Base-by-base conservation (phyloP, 2,329 filamentous ascomycete genomes). In the Cryphonectria japonica region DNA sequence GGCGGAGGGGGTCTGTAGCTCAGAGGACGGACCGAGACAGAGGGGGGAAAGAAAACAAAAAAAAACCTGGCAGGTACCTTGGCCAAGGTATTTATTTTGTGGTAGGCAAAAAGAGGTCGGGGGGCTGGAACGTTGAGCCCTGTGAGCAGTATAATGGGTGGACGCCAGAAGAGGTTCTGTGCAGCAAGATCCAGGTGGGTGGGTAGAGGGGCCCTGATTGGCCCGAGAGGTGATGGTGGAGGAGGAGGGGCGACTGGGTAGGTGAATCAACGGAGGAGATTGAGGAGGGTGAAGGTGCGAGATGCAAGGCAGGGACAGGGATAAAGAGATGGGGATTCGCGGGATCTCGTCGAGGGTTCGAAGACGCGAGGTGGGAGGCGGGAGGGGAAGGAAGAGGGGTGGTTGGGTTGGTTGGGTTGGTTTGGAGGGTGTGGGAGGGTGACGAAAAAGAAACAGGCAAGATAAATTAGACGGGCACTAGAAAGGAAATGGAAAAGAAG, bases 11-110 rank as follows among this genome's bases (percentile, higher is more conserved):
- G 46, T 50, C 22, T 41, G 26, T 60, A 52, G 67, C 63, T 41
- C n/a, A 29, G 26, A 46, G 59, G 34, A 34, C 43, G 57, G 62
- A 66, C 32, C 6, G 26, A n/a, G 60, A 37, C 60, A 61, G 14
- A 11, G 37, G 59, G n/a, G 43, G 26, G 26, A 11, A 39, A 46
- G 2, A 19, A 29, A n/a, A 54, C 60, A 39, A 7, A 6, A 16
- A 37, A 46, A 63, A 62, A 71, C 66, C 62, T 71, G 39, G 57
- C 64, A 62, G 68, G 61, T 72, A 72, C 68, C 22, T 68, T 52
- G 66, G 13, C 34, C 43, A 29, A 68, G 61, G 66, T 70, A 68
- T 68, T 61, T 62, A 62, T 43, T 66, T 37, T 7, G 39, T 26
- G 32, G 14, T 39, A 29, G 22, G 22, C 19, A 59, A n/a, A 19